Evolutionary conservation across 371 early-diverging fungal species (phyloP), one percentile per base, ranked within the genome.

Genomic region (Scutellospora calospora): DNA sequence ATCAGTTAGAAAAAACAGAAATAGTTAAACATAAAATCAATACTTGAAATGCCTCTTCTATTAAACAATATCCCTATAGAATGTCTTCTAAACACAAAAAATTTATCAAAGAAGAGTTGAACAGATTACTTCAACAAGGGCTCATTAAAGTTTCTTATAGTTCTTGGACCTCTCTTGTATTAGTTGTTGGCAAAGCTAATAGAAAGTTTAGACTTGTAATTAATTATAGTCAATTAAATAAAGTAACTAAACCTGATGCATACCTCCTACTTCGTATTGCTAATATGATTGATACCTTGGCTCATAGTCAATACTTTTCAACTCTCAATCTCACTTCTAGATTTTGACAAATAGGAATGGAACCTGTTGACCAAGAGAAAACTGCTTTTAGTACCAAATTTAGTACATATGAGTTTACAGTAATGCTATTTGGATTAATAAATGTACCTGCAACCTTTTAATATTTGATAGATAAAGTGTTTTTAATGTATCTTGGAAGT

Each of bases 311-410:
- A 38, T 38, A 38, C 38, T 12, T 0, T 71, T 89, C 1, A 0
- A 81, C 80, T 0, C 71, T 89, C n/a, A 90, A 91, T 82, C 72
- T 84, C 5, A 75, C 83, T 0, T 51, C 65, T 3, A 89, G 89
- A 0, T 91, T 84, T 80, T 85, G 86, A 82, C 87, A 91, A 69
- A 79, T 88, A 9, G 79, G 68, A 0, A 77, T 85, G 45, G 75
- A 79, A 2, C 73, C 79, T 25, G 74, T 59, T 12, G 82, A 82
- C 20, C 75, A 74, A 9, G 54, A 84, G 27, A 85, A 87, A 51
- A 86, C 89, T 1, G 38, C 6, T 4, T 38, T 38, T 6, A 38
- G 38, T 38, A 38, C 38, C 2, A 31, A 54, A 20, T 12, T 25
- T 45, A 80, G 81, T 6, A 29, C 41, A 6, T 83, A 63, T 38